phyloP scores from a whole-genome alignment of 2,329 filamentous ascomycete species.

The Tolypocladium guangdongense region DNA sequence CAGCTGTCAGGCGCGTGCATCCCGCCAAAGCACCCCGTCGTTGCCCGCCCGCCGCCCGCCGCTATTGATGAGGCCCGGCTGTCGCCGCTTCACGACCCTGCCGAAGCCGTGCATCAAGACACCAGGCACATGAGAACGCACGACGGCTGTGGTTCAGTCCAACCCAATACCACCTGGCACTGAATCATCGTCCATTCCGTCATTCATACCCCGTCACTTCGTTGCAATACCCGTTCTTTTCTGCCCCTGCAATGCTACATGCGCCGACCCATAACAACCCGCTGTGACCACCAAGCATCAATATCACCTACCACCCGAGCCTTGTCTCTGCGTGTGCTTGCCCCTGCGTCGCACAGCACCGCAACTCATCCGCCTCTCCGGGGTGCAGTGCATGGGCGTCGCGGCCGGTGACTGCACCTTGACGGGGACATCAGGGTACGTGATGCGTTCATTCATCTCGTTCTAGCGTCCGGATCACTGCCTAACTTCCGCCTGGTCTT shows the following conservation, averaged over 20 bases:
- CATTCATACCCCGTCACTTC: background rate
- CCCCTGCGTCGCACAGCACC: background rate
- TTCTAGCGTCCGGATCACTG: background rate
- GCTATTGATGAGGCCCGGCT: background rate
- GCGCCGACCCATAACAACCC: background rate
- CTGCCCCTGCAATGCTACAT: background rate
- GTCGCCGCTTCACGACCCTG: background rate
- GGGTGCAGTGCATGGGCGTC: constrained; percentile 8
- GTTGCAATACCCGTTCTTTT: background rate
- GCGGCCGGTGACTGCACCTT: constrained; percentile 9
- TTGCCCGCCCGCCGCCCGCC: background rate
- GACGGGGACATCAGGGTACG: background rate
- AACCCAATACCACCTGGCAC: background rate
- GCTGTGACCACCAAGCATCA: background rate
- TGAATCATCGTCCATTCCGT: background rate
- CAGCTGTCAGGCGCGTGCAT: background rate
- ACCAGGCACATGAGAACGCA: background rate
- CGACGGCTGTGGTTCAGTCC: background rate
- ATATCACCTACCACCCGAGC: background rate
- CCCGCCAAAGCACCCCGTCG: background rate
- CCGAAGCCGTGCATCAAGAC: background rate
- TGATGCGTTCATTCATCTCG: background rate
- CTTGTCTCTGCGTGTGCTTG: background rate
- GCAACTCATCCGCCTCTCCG: background rate
- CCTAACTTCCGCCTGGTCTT: background rate